Evolutionary conservation across 2,329 filamentous ascomycete genomes (phyloP), one percentile per base, ranked within the genome.

Genomic region (Epichloe brachyelytri): DNA sequence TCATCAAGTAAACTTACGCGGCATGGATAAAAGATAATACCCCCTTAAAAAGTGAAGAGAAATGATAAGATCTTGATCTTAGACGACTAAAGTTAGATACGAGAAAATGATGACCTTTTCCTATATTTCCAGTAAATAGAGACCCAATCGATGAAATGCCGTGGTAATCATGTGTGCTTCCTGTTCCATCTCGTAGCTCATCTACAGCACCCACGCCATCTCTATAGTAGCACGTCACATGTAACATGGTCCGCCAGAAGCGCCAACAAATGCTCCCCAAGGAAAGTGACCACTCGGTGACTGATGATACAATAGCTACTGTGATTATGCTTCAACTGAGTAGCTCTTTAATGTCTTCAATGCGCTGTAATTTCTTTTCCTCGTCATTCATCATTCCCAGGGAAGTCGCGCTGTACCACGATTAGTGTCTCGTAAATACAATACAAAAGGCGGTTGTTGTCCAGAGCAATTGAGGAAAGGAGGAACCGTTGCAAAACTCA

Each of bases 341-440:
- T 58, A 98, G 71, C 67, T 96, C 86, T 68, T 85, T 91, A 57
- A 97, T 89, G 68, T 98, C 93, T 65, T 96, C 91, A 56, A 97
- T 90, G 39, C 88, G 76, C 65, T 93, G 86, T 54, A 88, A 73
- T 63, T 83, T 88, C 77, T 93, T 95, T 67, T 96, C 90, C 56
- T 96, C 90, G 55, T 96, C 89, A 50, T 77, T 85, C 80, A 95
- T 94, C 82, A 98, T 91, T 1, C 93, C 93, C 36, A 98, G 71
- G 0, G 87, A 93, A 15, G 86, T 90, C n/a, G 93, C 93, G 70
- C 90, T 95, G 53, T 46, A 20, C 33, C 22, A 43, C 43, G 38
- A 20, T 30, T 30, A 30, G 30, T 30, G 30, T 11, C 30, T 30
- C 10, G 30, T 11, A 11, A 11, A 30, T 11, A 11, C 10, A 30